A percentile compares a stretch with the other conserved stretches of the same genome.
Evolutionary conservation across 805 yeast species (phyloP).

Genomic region (Sungouiella thailandica): DNA sequence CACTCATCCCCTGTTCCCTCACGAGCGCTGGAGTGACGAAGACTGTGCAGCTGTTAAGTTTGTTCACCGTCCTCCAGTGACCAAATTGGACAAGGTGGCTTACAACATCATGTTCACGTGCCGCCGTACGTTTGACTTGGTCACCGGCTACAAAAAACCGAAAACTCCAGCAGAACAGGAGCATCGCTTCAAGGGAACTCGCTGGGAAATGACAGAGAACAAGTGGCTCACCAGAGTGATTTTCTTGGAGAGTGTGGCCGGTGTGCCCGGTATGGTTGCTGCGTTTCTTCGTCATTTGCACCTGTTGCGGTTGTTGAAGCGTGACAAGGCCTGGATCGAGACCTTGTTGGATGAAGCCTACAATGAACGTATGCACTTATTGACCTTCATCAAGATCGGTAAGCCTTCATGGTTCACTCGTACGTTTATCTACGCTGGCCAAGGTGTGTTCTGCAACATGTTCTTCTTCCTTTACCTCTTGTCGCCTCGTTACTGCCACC

Average conservation of each 20-base stretch:
- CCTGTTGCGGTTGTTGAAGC: constrained; percentile 51
- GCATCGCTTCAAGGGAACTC: constrained; percentile 30
- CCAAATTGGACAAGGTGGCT: constrained; percentile 50
- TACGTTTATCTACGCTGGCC: constrained; percentile 53
- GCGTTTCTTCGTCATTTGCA: constrained; percentile 67
- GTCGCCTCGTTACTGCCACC: constrained; percentile 61
- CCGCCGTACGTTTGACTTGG: constrained; percentile 51
- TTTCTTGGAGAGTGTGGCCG: constrained; percentile 68
- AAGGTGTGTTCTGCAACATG: constrained; percentile 64
- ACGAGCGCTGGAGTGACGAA: constrained; percentile 25
- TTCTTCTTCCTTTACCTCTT: constrained; percentile 58
- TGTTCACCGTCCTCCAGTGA: constrained; percentile 49
- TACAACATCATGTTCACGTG: constrained; percentile 39
- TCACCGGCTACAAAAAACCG: constrained; percentile 64
- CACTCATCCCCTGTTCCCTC: constrained; percentile 37
- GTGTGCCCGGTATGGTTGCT: constrained; percentile 78
- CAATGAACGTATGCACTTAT: constrained; percentile 72
- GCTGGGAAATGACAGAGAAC: constrained; percentile 52
- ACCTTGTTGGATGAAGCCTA: constrained; percentile 71
- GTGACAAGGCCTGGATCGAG: constrained; percentile 75
- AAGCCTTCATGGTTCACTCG: constrained; percentile 58
- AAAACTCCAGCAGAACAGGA: constrained; percentile 23
- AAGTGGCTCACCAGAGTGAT: constrained; percentile 62
- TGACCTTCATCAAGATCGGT: constrained; percentile 62
- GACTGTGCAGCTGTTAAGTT: constrained; percentile 36